Conservation (phyloP, 2,329 filamentous ascomycete genomes). For the Sphaerulina musiva region DNA sequence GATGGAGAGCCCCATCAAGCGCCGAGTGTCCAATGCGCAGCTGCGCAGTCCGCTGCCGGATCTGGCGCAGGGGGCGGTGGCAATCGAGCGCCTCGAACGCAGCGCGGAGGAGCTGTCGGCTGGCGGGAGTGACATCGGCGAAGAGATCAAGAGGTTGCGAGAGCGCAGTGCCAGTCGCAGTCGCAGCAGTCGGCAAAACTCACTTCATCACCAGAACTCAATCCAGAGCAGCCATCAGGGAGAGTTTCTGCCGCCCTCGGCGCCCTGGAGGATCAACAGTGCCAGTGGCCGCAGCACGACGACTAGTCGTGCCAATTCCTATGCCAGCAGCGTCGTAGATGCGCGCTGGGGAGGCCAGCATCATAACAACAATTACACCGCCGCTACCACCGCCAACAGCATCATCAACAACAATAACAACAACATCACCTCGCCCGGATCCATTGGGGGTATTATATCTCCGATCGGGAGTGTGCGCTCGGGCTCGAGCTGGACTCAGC, state of each 20-base stretch:
- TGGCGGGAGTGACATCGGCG: conserved; percentile 65
- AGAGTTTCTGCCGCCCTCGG: conserved; percentile 13
- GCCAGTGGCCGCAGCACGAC: conserved; percentile 36
- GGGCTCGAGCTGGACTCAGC: conserved; percentile 38
- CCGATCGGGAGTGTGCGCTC: conserved; percentile 56
- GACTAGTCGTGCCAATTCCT: conserved; percentile 48
- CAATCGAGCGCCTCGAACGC: conserved; percentile 68
- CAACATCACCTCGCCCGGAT: conserved; percentile 48
- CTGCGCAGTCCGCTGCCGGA: conserved; percentile 6
- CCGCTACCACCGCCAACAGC: too few relatives aligned
- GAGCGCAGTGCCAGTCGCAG: conserved; percentile 21
- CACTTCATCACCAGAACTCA: conserved; percentile 17
- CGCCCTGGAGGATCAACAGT: conserved; percentile 3
- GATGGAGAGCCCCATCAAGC: conserved; percentile 3
- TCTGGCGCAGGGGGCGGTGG: conserved; percentile 31
- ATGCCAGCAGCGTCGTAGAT: conserved; percentile 54
- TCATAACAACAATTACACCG: not conserved
- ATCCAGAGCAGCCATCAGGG: conserved; percentile 19
- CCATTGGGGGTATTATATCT: not conserved
- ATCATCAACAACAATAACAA: too few relatives aligned
- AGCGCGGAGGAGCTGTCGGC: conserved; percentile 65
- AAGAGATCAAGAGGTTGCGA: conserved; percentile 65
- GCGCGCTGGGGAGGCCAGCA: conserved; percentile 60
- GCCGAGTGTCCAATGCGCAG: conserved; percentile 6
- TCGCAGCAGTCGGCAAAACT: not conserved